Conservation (phyloP, 805 yeast genomes). For the Starmerella sp. region DNA sequence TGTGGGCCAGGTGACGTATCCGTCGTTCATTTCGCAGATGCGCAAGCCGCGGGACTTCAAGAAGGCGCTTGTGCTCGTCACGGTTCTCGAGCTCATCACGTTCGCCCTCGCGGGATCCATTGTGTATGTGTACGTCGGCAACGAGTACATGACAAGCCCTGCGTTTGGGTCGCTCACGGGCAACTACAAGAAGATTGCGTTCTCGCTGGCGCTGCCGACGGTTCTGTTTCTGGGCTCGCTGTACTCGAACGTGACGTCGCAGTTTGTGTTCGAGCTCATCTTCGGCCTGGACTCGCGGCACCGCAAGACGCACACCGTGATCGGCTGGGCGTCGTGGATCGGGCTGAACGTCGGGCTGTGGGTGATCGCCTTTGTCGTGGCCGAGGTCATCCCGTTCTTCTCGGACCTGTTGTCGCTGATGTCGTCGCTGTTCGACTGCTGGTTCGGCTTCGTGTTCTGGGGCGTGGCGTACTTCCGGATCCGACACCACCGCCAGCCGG, state of each 20-base stretch:
- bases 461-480: conserved; percentile 38
- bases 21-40: conserved; percentile 53
- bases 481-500: conserved; percentile 25
- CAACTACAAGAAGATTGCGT: conserved; percentile 42
- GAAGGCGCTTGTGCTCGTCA: conserved; percentile 44
- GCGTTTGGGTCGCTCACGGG: conserved; percentile 45
- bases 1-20: conserved; percentile 55
- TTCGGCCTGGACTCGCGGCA: conserved; percentile 36
- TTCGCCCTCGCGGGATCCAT: conserved; percentile 48
- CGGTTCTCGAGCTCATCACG: conserved; percentile 39
- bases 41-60: conserved; percentile 45
- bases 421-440: conserved; percentile 53
- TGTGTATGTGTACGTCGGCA: conserved; percentile 48
- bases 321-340: conserved; percentile 46
- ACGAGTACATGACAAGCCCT: conserved; percentile 43
- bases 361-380: conserved; percentile 46
- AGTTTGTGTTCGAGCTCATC: conserved; percentile 39
- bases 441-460: conserved; percentile 59
- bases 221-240: conserved; percentile 41
- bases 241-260: conserved; percentile 44
- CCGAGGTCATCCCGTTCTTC: conserved; percentile 56
- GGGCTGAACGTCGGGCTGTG: conserved; percentile 36
- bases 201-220: conserved; percentile 53
- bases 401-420: conserved; percentile 45
- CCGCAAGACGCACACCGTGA: conserved; percentile 37